These are phyloP conservation scores for Fragosphaeria purpurea DNA, from an alignment of 2,329 filamentous ascomycete genomes.

Conservation along the genomic window DNA sequence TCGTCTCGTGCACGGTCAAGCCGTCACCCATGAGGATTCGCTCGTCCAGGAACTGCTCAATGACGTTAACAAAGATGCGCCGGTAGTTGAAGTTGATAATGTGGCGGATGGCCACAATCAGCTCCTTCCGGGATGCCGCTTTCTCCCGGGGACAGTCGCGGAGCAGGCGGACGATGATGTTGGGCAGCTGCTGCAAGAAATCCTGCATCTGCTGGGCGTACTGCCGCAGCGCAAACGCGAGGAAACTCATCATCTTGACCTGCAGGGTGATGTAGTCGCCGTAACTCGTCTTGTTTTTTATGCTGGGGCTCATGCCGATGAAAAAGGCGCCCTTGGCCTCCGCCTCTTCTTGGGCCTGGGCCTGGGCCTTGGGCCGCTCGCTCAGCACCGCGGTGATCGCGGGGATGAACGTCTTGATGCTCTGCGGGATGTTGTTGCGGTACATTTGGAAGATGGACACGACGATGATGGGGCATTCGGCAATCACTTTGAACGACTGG, in stretches of 20 bases:
- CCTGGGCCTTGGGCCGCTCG: conserved; percentile 85
- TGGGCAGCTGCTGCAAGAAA: conserved; percentile 75
- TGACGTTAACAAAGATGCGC: conserved; percentile 87
- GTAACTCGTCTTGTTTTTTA: conserved; percentile 88
- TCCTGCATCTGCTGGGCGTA: conserved; percentile 81
- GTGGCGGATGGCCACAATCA: conserved; percentile 91
- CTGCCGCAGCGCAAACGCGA: conserved; percentile 83
- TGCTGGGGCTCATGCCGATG: conserved; percentile 83
- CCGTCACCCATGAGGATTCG: conserved; percentile 91
- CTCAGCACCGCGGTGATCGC: conserved; percentile 84
- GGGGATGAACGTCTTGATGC: conserved; percentile 87
- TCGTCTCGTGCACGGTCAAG: conserved; percentile 90
- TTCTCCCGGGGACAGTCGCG: conserved; percentile 94
- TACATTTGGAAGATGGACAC: conserved; percentile 97
- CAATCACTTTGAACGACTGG: conserved; percentile 97
- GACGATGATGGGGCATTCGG: conserved; percentile 96
- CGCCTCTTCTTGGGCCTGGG: conserved; percentile 82
- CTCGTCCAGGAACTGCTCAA: conserved; percentile 91
- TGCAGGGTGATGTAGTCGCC: conserved; percentile 97
- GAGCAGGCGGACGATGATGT: conserved; percentile 80
- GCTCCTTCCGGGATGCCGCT: conserved; percentile 84
- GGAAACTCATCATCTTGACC: conserved; percentile 98
- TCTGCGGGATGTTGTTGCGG: conserved; percentile 64
- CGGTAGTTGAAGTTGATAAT: conserved; percentile 99
- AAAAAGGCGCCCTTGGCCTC: conserved; percentile 71